Evolutionary conservation across 2,329 filamentous ascomycete genomes (phyloP), one percentile per base, ranked within the genome.

Genomic region (Juglanconis juglandina): DNA sequence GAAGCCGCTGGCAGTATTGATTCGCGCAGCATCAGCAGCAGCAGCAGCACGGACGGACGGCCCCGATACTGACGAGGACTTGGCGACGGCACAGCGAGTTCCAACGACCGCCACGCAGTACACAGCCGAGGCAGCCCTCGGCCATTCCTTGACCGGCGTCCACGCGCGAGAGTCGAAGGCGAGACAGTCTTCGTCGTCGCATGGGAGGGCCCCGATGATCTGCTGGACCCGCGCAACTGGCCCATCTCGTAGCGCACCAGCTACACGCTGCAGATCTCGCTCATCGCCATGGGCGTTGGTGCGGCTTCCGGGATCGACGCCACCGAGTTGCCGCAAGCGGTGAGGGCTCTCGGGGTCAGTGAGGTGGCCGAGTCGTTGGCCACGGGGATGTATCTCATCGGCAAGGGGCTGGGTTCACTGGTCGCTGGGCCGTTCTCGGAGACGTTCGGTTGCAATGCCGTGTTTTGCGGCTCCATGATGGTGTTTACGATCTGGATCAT

Each of bases 241-340:
- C 64, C 67, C 5, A 37, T 61, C 33, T 52, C 61, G 3, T 69
- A 68, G 6, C 72, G 77, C 1, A 64, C 79, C 5, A 65, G 69
- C 5, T 73, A 73, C 1, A 80, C 77, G 0, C 53, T 79, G 0
- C 69, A 79, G 13, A 76, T 81, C 3, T 75, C 76, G 0, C 56
- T 71, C 2, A 80, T 87, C 35, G 81, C 75, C 0, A 77, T 81
- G 34, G 75, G 81, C 0, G 80, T 84, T 0, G 77, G 77, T 3
- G 72, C 78, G 1, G 81, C 82, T 0, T 81, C 79, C 4, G 78
- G 81, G 0, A 83, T 86, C 46, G 81, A 85, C 58, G 79, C 80
- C 1, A 75, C 75, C 0, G 78, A 80, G 1, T 63, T 82, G 0
- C 72, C 72, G 0, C 75, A 80, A 62, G 81, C 79, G 0, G 73